Evolutionary conservation across 2,329 filamentous ascomycete genomes (phyloP).

Genomic region (Rhinocladiella mackenziei): DNA sequence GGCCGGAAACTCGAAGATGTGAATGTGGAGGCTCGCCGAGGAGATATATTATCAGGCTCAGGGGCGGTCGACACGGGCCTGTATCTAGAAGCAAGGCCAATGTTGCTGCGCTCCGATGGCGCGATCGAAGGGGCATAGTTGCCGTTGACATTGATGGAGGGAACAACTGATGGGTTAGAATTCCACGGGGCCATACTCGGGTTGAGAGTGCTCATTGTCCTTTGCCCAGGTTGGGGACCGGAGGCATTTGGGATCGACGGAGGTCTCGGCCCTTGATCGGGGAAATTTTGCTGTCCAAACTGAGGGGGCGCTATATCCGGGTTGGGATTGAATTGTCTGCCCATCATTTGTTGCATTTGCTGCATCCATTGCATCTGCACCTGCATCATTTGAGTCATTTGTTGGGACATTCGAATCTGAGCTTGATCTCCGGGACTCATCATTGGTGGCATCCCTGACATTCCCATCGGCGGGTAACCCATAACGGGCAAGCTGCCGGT

Average conservation of each 20-base stretch:
- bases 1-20: slow-evolving; percentile 35
- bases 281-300: slow-evolving; percentile 7
- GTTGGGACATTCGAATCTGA: slow-evolving; percentile 74
- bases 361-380: slow-evolving; percentile 96
- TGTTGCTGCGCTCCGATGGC: slow-evolving; percentile 89
- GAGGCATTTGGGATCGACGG: slow-evolving; percentile 23
- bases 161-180: slow-evolving; percentile 36
- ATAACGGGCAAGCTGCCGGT: slow-evolving; percentile 34
- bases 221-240: slow-evolving; percentile 42
- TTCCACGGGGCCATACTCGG: slow-evolving; percentile 48
- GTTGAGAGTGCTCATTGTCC: slow-evolving; percentile 82
- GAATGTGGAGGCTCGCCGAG: slow-evolving; percentile 34
- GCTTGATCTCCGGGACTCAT: slow-evolving; percentile 64
- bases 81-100: slow-evolving; percentile 85
- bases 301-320: slow-evolving; percentile 18
- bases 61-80: slow-evolving; percentile 72
- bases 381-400: slow-evolving; percentile 84
- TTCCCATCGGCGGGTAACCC: slow-evolving; percentile 23
- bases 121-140: slow-evolving; percentile 86
- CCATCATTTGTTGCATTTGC: slow-evolving; percentile 61
- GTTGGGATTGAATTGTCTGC: slow-evolving; percentile 30
- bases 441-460: slow-evolving; percentile 31
- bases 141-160: slow-evolving; percentile 27
- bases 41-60: slow-evolving; percentile 17
- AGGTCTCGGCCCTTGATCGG: slow-evolving; percentile 26